Conservation (phyloP, 2,329 filamentous ascomycete species). For the Cryphonectria japonica region DNA sequence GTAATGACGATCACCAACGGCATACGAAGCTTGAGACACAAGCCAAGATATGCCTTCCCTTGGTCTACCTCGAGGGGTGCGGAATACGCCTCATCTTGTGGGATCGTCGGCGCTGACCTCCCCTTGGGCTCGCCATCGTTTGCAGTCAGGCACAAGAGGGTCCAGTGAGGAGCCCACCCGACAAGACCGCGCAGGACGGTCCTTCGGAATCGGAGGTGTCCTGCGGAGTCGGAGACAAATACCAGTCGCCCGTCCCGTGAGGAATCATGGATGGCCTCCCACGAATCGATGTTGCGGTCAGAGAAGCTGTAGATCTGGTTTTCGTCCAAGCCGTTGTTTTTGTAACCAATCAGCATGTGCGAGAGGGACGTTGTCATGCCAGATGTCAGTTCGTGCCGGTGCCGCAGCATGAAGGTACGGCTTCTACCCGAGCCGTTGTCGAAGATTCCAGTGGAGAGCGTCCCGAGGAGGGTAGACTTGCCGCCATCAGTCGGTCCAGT, state of each 20-base stretch:
- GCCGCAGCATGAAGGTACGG: conserved; percentile 83
- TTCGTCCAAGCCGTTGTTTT: conserved; percentile 39
- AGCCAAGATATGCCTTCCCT: conserved; percentile 77
- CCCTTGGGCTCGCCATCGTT: conserved; percentile 63
- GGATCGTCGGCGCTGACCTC: conserved; percentile 43
- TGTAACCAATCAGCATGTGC: conserved; percentile 90
- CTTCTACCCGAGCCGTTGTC: conserved; percentile 94
- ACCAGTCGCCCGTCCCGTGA: conserved; percentile 76
- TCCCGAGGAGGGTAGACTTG: conserved; percentile 89
- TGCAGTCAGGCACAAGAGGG: conserved; percentile 82
- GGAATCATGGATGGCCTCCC: conserved; percentile 89
- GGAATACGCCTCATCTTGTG: conserved; percentile 56
- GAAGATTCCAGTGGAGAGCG: conserved; percentile 81
- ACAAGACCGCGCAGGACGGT: conserved; percentile 89
- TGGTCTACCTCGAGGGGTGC: conserved; percentile 67
- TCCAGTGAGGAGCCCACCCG: conserved; percentile 96
- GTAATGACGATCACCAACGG: conserved; percentile 85
- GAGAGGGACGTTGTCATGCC: conserved; percentile 94
- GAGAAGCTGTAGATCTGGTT: conserved; percentile 77
- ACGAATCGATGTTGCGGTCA: conserved; percentile 83
- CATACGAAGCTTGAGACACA: conserved; percentile 80
- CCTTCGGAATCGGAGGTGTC: conserved; percentile 84
- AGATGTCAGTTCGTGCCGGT: conserved; percentile 89
- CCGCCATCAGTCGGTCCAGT: conserved; percentile 89
- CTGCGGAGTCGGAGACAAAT: conserved; percentile 90